Evolutionary conservation across 805 yeast species (phyloP).

Genomic region (Kuraishia molischiana): DNA sequence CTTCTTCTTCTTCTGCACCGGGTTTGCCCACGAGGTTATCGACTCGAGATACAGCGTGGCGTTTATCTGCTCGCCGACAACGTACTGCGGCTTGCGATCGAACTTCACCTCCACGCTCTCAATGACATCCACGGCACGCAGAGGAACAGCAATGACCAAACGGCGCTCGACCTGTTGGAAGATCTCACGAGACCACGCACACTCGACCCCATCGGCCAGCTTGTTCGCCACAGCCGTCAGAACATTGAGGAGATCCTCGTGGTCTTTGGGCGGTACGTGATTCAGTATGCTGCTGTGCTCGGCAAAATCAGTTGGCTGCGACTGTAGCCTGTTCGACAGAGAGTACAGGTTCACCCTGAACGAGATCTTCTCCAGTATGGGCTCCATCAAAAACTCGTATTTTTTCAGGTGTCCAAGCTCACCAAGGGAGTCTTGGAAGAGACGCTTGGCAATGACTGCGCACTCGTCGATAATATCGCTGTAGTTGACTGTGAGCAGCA

Average conservation of each 20-base stretch:
- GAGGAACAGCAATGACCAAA: constrained; percentile 41
- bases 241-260: constrained; percentile 4
- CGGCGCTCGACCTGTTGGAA: constrained; percentile 1
- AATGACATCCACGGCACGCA: constrained; percentile 51
- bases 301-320: neutral
- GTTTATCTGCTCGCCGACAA: constrained; percentile 57
- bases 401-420: constrained; percentile 7
- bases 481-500: constrained; percentile 34
- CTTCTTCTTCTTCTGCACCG: constrained; percentile 13
- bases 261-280: constrained; percentile 8
- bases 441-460: constrained; percentile 11
- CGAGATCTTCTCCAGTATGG: constrained; percentile 10
- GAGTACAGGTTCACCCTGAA: constrained; percentile 19
- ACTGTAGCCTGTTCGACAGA: constrained; percentile 6
- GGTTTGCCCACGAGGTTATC: constrained; percentile 29
- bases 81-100: constrained; percentile 29
- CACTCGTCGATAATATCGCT: constrained; percentile 39
- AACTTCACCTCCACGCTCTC: constrained; percentile 44
- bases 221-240: constrained; percentile 8
- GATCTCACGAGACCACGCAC: constrained; percentile 3
- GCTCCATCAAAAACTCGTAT: constrained; percentile 13
- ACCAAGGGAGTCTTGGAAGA: constrained; percentile 9
- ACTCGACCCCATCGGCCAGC: constrained; percentile 2
- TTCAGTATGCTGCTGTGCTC: neutral
- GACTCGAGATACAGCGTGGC: constrained; percentile 34